These are phyloP conservation scores for Pichia sp. DNA, from an alignment of 1,139 yeast genomes.

Conservation along the genomic window DNA sequence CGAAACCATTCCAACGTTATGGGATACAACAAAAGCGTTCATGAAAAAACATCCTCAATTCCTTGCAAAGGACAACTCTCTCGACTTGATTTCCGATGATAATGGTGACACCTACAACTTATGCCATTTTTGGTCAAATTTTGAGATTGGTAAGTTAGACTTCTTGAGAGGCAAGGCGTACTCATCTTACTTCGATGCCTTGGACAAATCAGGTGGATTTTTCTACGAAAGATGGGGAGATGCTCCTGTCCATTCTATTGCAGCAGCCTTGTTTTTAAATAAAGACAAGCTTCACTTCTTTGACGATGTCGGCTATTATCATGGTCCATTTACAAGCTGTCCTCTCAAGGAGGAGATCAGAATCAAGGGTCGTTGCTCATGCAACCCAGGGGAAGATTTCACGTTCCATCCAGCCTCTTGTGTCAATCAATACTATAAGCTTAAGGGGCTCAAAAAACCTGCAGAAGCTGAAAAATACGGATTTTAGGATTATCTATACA, in stretches of 20 bases:
- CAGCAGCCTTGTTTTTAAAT: slow-evolving; percentile 65
- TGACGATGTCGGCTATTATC: slow-evolving; percentile 77
- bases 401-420: slow-evolving; percentile 16
- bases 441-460: slow-evolving; percentile 17
- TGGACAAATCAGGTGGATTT: slow-evolving; percentile 79
- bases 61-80: slow-evolving; percentile 48
- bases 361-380: slow-evolving; percentile 20
- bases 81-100: slow-evolving; percentile 53
- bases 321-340: slow-evolving; percentile 46
- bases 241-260: slow-evolving; percentile 85
- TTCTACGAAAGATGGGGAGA: slow-evolving; percentile 96
- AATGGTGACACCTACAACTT: slow-evolving; percentile 61
- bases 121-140: slow-evolving; percentile 92
- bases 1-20: slow-evolving; percentile 56
- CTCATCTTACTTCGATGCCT: slow-evolving; percentile 59
- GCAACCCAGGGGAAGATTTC: slow-evolving; percentile 21
- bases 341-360: slow-evolving; percentile 19
- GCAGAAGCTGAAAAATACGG: slow-evolving; percentile 5
- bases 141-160: slow-evolving; percentile 73
- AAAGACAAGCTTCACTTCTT: slow-evolving; percentile 69
- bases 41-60: slow-evolving; percentile 44
- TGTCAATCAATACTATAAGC: slow-evolving; percentile 13
- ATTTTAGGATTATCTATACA: background rate
- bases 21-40: slow-evolving; percentile 56
- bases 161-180: slow-evolving; percentile 73